A percentile compares a stretch with the other conserved stretches of the same genome.
Evolutionary conservation across 2,329 filamentous ascomycete species (phyloP).

Genomic region (Tolypocladium nubicola): DNA sequence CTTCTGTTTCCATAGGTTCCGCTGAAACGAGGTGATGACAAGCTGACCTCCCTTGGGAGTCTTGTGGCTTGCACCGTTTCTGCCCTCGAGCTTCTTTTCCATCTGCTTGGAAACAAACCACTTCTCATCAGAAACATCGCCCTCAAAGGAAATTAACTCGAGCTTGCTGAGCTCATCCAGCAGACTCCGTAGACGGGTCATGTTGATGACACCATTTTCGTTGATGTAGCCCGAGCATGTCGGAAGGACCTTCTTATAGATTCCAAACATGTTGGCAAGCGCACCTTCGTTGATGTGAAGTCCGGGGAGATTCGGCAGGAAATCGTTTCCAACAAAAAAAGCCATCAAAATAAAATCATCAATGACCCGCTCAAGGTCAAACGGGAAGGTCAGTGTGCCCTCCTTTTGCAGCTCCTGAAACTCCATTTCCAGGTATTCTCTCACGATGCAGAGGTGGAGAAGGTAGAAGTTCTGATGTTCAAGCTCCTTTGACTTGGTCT

Average conservation of each 20-base stretch:
- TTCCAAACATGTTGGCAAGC: slow-evolving; percentile 89
- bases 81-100: slow-evolving; percentile 50
- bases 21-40: slow-evolving; percentile 69
- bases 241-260: slow-evolving; percentile 86
- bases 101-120: slow-evolving; percentile 87
- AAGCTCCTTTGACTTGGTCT: slow-evolving; percentile 86
- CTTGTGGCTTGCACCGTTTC: slow-evolving; percentile 45
- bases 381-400: slow-evolving; percentile 62
- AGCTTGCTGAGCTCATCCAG: slow-evolving; percentile 79
- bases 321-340: slow-evolving; percentile 99
- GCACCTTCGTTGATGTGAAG: slow-evolving; percentile 98
- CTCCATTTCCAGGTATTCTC: slow-evolving; percentile 93
- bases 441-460: slow-evolving; percentile 92
- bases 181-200: slow-evolving; percentile 66
- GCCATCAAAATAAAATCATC: slow-evolving; percentile 99
- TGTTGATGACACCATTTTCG: slow-evolving; percentile 84
- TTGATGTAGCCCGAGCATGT: slow-evolving; percentile 92
- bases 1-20: slow-evolving; percentile 66
- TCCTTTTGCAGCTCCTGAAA: slow-evolving; percentile 83
- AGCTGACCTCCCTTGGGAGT: slow-evolving; percentile 47
- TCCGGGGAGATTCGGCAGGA: slow-evolving; percentile 90
- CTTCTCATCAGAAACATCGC: slow-evolving; percentile 75
- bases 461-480: slow-evolving; percentile 99
- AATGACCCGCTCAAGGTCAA: slow-evolving; percentile 92
- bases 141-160: slow-evolving; percentile 87